These are phyloP conservation scores for Russula vinacea DNA, from an alignment of 768 basidiomycete species.

Conservation along the genomic window DNA sequence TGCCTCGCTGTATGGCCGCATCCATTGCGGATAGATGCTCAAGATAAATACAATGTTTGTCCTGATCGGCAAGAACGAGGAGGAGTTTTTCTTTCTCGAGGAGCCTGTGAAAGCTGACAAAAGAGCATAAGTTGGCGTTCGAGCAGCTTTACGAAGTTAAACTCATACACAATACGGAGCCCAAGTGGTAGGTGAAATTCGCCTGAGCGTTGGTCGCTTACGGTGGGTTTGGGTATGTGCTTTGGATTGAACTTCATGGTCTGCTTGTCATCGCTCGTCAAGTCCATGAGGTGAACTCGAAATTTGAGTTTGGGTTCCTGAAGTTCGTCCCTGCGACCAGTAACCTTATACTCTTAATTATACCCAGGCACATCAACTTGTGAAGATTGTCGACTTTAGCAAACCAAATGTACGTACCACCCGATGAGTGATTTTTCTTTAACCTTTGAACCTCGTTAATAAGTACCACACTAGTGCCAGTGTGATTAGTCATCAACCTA, in stretches of 20 bases:
- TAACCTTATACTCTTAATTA: conserved; percentile 5
- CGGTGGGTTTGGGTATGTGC: conserved; percentile 8
- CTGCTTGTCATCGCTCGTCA: conserved; percentile 18
- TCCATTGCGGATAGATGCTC: conserved; percentile 11
- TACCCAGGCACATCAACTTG: too few relatives aligned
- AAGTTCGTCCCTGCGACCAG: neutral
- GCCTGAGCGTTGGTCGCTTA: neutral
- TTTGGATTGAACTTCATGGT: conserved; percentile 5
- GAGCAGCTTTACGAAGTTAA: neutral
- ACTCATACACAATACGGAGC: conserved; percentile 7
- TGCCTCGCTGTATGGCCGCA: neutral
- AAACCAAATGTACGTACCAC: neutral
- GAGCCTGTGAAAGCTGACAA: conserved; percentile 21
- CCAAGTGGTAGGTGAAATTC: conserved; percentile 15
- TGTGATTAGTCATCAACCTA: neutral
- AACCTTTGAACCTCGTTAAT: neutral
- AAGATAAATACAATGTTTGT: conserved; percentile 16
- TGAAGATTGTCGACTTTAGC: neutral
- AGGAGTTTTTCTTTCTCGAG: conserved; percentile 21
- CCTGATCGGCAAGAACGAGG: conserved; percentile 11
- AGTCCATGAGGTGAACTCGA: conserved; percentile 1
- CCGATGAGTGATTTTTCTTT: neutral
- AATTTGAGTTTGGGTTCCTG: conserved; percentile 5
- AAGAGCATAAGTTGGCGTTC: neutral
- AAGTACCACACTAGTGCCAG: neutral